Evolutionary conservation across 768 basidiomycete species (phyloP).

Genomic region (Candolleomyces efflorescens): DNA sequence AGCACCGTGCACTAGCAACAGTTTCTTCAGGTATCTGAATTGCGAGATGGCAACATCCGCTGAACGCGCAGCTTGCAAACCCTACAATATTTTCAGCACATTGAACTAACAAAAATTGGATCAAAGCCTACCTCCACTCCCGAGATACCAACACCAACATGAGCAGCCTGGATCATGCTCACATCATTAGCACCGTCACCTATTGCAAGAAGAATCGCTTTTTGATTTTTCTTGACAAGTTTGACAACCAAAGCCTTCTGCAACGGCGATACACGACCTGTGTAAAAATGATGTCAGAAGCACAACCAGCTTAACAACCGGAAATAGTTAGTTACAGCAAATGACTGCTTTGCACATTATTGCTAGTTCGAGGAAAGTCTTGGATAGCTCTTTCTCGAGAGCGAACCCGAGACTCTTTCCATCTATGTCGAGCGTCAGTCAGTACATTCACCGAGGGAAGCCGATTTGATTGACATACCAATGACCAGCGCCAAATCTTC

Average conservation of each 20-base stretch:
- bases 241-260: constrained; percentile 98
- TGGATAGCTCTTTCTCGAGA: constrained; percentile 87
- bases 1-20: constrained; percentile 93
- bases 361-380: constrained; percentile 89
- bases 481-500: constrained; percentile 96
- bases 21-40: constrained; percentile 92
- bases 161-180: constrained; percentile 98
- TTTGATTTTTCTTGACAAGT: constrained; percentile 96
- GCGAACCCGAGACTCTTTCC: constrained; percentile 94
- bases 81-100: constrained; percentile 39
- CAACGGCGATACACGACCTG: constrained; percentile 94
- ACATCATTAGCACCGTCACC: constrained; percentile 99
- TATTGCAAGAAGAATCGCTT: constrained; percentile 91
- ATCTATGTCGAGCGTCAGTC: constrained; percentile 48
- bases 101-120: not conserved
- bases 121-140: constrained; percentile 77
- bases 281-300: constrained; percentile 2
- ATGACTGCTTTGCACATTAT: constrained; percentile 99
- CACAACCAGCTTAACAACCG: not conserved
- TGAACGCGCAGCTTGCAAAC: constrained; percentile 96
- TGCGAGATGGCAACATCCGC: constrained; percentile 98
- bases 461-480: constrained; percentile 43
- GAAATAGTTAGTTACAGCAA: constrained; percentile 63
- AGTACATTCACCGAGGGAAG: not conserved
- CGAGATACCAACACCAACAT: constrained; percentile 96